Evolutionary conservation across 768 basidiomycete genomes (phyloP).

Genomic region (Tricholoma terreum): DNA sequence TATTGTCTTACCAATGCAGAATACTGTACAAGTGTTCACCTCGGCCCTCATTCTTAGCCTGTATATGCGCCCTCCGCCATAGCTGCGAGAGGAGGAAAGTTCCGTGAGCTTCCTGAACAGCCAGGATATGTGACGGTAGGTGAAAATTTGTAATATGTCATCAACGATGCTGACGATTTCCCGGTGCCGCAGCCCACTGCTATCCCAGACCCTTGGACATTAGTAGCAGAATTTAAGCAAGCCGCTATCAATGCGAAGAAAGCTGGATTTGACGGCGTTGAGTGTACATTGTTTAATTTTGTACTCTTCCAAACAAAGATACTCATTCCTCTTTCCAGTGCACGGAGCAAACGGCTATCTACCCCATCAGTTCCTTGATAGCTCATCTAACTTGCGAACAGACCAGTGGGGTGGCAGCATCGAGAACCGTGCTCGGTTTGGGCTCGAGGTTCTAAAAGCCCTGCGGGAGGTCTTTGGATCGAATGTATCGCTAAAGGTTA

Average conservation of each 20-base stretch:
- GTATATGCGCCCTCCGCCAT: slow-evolving; percentile 46
- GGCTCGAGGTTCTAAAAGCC: slow-evolving; percentile 48
- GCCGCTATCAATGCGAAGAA: slow-evolving; percentile 47
- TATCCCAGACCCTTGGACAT: slow-evolving; percentile 37
- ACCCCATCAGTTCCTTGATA: slow-evolving; percentile 49
- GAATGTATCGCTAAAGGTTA: slow-evolving; percentile 44
- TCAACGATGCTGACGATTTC: neutral
- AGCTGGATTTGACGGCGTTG: slow-evolving; percentile 58
- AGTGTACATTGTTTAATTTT: slow-evolving; percentile 29
- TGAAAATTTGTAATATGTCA: neutral
- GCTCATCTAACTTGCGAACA: slow-evolving; percentile 45
- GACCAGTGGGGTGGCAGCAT: slow-evolving; percentile 60
- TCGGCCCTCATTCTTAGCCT: slow-evolving; percentile 25
- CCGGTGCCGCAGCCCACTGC: slow-evolving; percentile 32
- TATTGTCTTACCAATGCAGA: neutral
- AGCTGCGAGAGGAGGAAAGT: slow-evolving; percentile 38
- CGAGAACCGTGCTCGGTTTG: slow-evolving; percentile 56
- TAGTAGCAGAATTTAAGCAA: slow-evolving; percentile 38
- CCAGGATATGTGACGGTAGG: slow-evolving; percentile 41
- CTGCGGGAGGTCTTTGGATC: slow-evolving; percentile 38
- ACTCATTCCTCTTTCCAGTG: slow-evolving; percentile 22
- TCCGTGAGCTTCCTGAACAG: slow-evolving; percentile 34
- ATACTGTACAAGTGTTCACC: no score
- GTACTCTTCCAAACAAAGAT: neutral
- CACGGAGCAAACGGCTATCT: slow-evolving; percentile 45